Base-by-base conservation (phyloP, 345 rosid species). In the Dimocarpus longan region DNA sequence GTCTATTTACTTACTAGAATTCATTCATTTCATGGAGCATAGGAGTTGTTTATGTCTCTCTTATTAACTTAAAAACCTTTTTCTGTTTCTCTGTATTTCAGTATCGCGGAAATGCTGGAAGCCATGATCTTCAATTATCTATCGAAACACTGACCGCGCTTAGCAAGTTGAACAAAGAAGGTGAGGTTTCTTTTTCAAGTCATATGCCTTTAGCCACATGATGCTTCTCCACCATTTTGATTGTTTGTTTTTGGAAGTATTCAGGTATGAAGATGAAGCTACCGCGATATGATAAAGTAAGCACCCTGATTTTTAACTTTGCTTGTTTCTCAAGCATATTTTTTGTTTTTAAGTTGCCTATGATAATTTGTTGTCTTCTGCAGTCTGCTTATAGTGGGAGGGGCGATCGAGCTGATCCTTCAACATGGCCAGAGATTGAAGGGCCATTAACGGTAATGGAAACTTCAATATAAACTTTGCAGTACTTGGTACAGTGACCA, bases 61-160 rank as follows among this genome's bases (percentile, higher is more conserved):
- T 62, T 22, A 50, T 52, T 44, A 56, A 74, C 40, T 39, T 60
- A 54, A 57, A 62, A 40, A n/a, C 37, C 12, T 32, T 68, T 80
- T 70, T n/a, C 21, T 28, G 6, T 73, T 50, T 67, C 50, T 56
- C 43, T 68, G 46, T 70, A 24, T 69, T 79, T 40, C 84, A 95
- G 99, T 84, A 86, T 50, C 97, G 99, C 44, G 96, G 99, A 79
- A 95, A 95, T 83, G 93, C 99, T 76, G 99, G 99, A 81, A 95
- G 93, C 85, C 99, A 95, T 88, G 99, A 95, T 90, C 98, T 95
- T 82, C 87, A 85, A 70, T 84, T 95, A 70, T 90, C 99, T n/a
- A 80, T 90, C 10, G 91, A 95, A 79, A 91, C 97, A 66, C 78
- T 93, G 68, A 80, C 89, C 43, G 80, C 87, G 65, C 66, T 91